Evolutionary conservation across 2,329 filamentous ascomycete genomes (phyloP).

Genomic region (Phialophora chinensis): DNA sequence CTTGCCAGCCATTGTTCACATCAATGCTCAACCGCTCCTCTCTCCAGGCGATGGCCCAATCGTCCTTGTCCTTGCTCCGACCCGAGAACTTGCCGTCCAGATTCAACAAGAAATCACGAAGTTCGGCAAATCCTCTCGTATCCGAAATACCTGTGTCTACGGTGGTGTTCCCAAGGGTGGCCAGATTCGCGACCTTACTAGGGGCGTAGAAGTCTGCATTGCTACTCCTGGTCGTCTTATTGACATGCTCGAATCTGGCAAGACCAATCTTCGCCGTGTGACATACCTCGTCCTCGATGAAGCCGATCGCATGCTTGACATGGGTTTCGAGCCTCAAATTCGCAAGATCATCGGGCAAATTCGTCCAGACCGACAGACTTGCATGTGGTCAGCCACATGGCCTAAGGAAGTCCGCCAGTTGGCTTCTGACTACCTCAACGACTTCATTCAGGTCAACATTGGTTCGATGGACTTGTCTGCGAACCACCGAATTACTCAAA

Average conservation of each 20-base stretch:
- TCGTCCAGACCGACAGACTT: constrained; percentile 95
- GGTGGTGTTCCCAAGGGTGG: constrained; percentile 98
- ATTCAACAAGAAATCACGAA: constrained; percentile 99
- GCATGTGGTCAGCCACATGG: constrained; percentile 99
- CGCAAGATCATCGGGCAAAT: constrained; percentile 98
- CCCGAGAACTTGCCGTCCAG: constrained; percentile 96
- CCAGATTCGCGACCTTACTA: constrained; percentile 91
- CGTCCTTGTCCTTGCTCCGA: constrained; percentile 92
- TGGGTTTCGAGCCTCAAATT: constrained; percentile 99
- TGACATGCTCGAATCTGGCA: constrained; percentile 96
- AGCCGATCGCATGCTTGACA: constrained; percentile 99
- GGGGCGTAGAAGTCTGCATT: constrained; percentile 98
- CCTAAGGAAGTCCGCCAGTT: constrained; percentile 96
- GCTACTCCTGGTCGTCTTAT: constrained; percentile 97
- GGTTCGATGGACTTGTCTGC: constrained; percentile 94
- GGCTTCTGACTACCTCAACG: constrained; percentile 85
- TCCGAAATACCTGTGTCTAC: constrained; percentile 98
- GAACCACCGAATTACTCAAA: constrained; percentile 97
- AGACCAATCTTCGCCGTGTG: constrained; percentile 96
- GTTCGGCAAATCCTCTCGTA: constrained; percentile 96
- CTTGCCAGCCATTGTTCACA: constrained; percentile 96
- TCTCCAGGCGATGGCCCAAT: constrained; percentile 95
- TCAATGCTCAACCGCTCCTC: constrained; percentile 97
- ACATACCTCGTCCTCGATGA: constrained; percentile 98
- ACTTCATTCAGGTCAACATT: constrained; percentile 99